Percentiles rank a stretch among this genome's conserved stretches.
Evolutionary conservation across 176 grass and related monocot species (phyloP).

Genomic region (Oropetium thomaeum): DNA sequence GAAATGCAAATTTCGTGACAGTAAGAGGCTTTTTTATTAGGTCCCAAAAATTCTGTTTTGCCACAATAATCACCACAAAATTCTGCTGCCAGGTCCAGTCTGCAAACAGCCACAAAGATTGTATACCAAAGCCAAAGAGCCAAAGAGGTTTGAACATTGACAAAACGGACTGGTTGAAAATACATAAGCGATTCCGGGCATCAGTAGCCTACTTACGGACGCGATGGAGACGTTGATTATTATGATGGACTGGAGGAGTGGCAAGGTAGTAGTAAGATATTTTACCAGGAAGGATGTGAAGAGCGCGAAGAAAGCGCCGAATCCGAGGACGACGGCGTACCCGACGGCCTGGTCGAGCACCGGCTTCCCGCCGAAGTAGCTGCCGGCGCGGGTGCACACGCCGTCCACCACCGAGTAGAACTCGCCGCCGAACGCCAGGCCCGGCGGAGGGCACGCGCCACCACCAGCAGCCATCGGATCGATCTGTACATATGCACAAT

Average conservation of each 20-base stretch:
- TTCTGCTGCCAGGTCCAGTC: too few relatives aligned
- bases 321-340: not conserved
- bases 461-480: not conserved
- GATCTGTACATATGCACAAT: not conserved
- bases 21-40: too few relatives aligned
- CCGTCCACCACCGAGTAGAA: not conserved
- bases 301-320: constrained; percentile 15
- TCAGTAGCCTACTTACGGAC: not conserved
- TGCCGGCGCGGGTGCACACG: not conserved
- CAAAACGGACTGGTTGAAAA: not conserved
- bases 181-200: not conserved
- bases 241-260: not conserved
- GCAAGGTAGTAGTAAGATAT: not conserved
- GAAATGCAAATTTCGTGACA: too few relatives aligned
- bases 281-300: constrained; percentile 29
- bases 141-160: too few relatives aligned
- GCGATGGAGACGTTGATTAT: not conserved
- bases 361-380: constrained; percentile 28
- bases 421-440: not conserved
- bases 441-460: not conserved
- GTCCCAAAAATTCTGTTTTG: too few relatives aligned
- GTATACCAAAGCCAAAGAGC: too few relatives aligned
- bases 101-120: too few relatives aligned
- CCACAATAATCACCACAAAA: too few relatives aligned
- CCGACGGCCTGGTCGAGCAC: constrained; percentile 26